Evolutionary conservation across 306 rosid species (phyloP).

Genomic region (Herpetospermum pedunculosum): DNA sequence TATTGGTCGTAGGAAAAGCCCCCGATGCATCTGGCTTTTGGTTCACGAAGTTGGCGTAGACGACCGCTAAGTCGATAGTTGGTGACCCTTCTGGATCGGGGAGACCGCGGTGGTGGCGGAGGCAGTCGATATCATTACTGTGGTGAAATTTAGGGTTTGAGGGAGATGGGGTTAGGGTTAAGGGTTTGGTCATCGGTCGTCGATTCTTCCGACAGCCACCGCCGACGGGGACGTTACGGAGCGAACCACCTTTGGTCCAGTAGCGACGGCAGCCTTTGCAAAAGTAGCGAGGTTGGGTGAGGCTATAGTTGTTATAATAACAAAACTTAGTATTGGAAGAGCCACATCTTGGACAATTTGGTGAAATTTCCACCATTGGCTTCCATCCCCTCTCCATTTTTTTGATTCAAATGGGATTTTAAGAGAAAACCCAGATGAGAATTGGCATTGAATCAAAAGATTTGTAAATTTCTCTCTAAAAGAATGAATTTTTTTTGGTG

Average conservation of each 20-base stretch:
- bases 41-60: slow-evolving; percentile 2
- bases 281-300: slow-evolving; percentile 8
- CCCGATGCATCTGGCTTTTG: background rate
- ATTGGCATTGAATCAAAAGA: background rate
- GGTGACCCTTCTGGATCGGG: background rate
- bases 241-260: slow-evolving; percentile 10
- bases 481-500: background rate
- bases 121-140: background rate
- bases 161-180: background rate
- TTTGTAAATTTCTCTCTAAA: background rate
- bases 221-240: background rate
- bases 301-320: slow-evolving; percentile 7
- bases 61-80: background rate
- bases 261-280: background rate
- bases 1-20: background rate
- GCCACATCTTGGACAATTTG: slow-evolving; percentile 12
- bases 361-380: slow-evolving; percentile 3
- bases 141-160: slow-evolving; percentile 1
- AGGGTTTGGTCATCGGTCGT: background rate
- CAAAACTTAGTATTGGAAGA: slow-evolving; percentile 7
- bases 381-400: slow-evolving; percentile 4
- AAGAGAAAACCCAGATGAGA: background rate
- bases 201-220: slow-evolving; percentile 5
- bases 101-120: background rate
- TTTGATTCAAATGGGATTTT: background rate